These are phyloP conservation scores for Kluyveromyces lactis DNA, from an alignment of 805 yeast genomes.

Conservation along the genomic window DNA sequence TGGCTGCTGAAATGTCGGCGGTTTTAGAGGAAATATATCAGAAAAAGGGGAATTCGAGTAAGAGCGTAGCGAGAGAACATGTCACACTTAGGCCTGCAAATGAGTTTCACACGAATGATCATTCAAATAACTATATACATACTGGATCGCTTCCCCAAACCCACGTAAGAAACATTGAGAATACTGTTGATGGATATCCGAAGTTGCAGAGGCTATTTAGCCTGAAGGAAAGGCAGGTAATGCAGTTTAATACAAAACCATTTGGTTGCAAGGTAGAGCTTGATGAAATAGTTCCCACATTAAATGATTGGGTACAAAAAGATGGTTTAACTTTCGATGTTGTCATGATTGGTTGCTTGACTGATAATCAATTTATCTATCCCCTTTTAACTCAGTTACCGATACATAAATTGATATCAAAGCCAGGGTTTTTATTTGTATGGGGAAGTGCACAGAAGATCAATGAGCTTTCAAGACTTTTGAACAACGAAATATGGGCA, in stretches of 20 bases:
- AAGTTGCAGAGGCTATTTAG: constrained; percentile 61
- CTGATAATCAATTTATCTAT: constrained; percentile 61
- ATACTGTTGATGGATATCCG: constrained; percentile 80
- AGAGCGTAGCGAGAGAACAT: constrained; percentile 6
- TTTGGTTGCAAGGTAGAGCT: constrained; percentile 53
- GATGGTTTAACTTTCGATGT: constrained; percentile 71
- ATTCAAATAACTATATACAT: constrained; percentile 59
- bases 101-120: constrained; percentile 54
- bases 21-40: constrained; percentile 3
- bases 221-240: constrained; percentile 53
- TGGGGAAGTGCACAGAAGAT: constrained; percentile 82
- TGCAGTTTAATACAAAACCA: constrained; percentile 47
- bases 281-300: constrained; percentile 45
- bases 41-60: neutral
- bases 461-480: constrained; percentile 48
- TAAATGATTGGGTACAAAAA: constrained; percentile 53
- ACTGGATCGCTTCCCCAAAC: constrained; percentile 53
- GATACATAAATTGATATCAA: constrained; percentile 61
- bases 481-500: constrained; percentile 47
- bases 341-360: constrained; percentile 82
- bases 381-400: constrained; percentile 61
- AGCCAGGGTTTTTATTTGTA: constrained; percentile 77
- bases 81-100: constrained; percentile 20
- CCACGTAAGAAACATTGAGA: constrained; percentile 54
- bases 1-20: neutral